Percentiles rank a stretch among this genome's conserved stretches.
phyloP scores from a whole-genome alignment of 495 filamentous ascomycete species.

The Chaetomidium leptoderma region DNA sequence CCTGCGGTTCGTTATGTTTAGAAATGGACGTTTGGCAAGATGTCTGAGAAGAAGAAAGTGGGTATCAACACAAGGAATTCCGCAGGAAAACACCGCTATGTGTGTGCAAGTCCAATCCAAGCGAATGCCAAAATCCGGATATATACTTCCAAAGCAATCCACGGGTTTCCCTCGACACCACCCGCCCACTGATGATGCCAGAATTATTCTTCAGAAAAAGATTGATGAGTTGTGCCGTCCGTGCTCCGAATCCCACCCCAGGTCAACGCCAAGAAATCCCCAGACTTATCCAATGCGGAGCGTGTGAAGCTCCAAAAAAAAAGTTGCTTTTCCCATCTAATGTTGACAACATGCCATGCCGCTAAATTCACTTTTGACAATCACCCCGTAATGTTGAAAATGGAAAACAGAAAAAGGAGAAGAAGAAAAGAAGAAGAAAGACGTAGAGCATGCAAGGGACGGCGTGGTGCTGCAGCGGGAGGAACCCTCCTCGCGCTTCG shows the following conservation, averaged over 20 bases:
- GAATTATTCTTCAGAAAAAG: not conserved
- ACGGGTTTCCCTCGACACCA: not conserved
- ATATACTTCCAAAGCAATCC: conserved; percentile 1
- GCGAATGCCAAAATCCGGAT: not conserved
- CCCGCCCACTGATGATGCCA: not conserved
- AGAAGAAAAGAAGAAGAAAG: not conserved
- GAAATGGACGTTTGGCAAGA: too few species aligned
- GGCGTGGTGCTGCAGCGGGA: not conserved
- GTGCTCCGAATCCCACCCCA: not conserved
- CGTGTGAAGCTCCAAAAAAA: not conserved
- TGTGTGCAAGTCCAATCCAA: too few species aligned
- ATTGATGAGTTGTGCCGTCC: not conserved
- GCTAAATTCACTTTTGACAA: conserved; percentile 13
- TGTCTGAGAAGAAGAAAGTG: too few species aligned
- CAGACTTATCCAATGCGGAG: not conserved
- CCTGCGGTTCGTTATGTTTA: too few species aligned
- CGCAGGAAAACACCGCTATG: too few species aligned
- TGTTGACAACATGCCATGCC: conserved; percentile 14
- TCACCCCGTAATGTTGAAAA: conserved; percentile 8
- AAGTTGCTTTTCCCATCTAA: conserved; percentile 16
- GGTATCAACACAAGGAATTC: not conserved
- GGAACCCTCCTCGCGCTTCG: not conserved
- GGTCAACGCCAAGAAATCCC: conserved; percentile 1
- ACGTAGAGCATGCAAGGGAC: not conserved
- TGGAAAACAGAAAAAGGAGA: conserved; percentile 1